Evolutionary conservation across 345 rosid species (phyloP), one percentile per base, ranked within the genome.

Genomic region (Eucalyptus rudis): DNA sequence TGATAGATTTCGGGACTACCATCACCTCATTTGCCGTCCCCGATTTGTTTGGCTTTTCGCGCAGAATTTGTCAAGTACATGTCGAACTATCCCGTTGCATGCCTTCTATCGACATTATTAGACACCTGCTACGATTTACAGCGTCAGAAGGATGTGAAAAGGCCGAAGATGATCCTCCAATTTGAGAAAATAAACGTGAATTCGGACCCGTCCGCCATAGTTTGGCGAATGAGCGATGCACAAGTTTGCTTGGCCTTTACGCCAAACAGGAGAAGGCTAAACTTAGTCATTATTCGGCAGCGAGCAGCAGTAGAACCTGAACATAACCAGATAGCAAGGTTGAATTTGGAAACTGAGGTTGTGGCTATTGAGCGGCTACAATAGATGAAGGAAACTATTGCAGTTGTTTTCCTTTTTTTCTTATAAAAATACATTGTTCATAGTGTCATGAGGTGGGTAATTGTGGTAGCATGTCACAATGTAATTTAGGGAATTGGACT

Each of bases 231-330:
- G 25, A 86, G 84, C 11, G 84, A 92, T 68, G 86, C 91, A 10
- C 87, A 47, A 66, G 90, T 89, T 59, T 92, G 92, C 90, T 90
- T 89, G 66, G 90, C 92, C 45, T 92, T 93, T 24, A 89, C 88
- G 36, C 76, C 49, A 40, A 92, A 89, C 17, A 16, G 49, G 4
- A 24, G 89, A 52, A 89, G 40, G 7, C 12, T 9, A 25, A 3
- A 68, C n/a, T 27, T 54, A 76, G 81, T 52, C 86, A 92, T 93
- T 40, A 87, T 93, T 93, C 68, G 90, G 92, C 29, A 91, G 89
- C 62, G 64, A 87, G 59, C 91, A 90, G 58, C 92, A 90, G 22
- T 49, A 90, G 43, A 76, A 47, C 10, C 24, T 89, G 43, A 89
- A 89, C 12, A 52, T 89, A 33, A 81, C 50, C 31, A 5, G 88